Evolutionary conservation across 208 protist species (phyloP).

Genomic region (Leishmania aethiopica): DNA sequence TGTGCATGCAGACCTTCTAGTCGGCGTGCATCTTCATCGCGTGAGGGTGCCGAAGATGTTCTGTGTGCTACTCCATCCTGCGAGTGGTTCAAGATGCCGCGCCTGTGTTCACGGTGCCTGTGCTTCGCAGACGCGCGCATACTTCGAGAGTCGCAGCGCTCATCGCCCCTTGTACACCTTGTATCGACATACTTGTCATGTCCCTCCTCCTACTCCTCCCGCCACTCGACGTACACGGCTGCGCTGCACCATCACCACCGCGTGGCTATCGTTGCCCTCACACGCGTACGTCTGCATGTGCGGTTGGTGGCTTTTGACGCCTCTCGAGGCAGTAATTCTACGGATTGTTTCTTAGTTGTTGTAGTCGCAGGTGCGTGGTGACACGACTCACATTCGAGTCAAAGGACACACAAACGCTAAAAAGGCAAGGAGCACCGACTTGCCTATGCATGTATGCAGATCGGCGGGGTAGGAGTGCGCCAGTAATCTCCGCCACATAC

Average conservation of each 20-base stretch:
- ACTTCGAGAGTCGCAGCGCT: background rate
- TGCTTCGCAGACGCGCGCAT: background rate
- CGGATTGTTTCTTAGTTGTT: background rate
- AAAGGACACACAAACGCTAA: background rate
- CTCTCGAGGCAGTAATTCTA: background rate
- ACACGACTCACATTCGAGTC: background rate
- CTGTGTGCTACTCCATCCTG: background rate
- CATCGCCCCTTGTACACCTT: no score
- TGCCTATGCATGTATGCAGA: background rate
- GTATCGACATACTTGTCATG: background rate
- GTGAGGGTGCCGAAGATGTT: background rate
- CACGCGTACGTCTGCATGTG: background rate
- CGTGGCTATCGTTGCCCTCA: background rate
- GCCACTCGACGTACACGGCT: background rate
- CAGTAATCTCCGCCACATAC: background rate
- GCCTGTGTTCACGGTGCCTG: background rate
- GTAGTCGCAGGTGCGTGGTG: background rate
- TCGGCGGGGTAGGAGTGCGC: background rate
- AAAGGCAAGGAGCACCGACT: background rate
- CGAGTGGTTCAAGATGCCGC: background rate
- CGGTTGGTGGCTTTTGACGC: background rate
- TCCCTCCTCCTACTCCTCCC: background rate
- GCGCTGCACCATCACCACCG: background rate
- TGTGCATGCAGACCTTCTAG: background rate
- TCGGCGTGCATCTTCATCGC: background rate